Evolutionary conservation across 148 eudicot genomes (phyloP).

Genomic region (Drosera capensis): DNA sequence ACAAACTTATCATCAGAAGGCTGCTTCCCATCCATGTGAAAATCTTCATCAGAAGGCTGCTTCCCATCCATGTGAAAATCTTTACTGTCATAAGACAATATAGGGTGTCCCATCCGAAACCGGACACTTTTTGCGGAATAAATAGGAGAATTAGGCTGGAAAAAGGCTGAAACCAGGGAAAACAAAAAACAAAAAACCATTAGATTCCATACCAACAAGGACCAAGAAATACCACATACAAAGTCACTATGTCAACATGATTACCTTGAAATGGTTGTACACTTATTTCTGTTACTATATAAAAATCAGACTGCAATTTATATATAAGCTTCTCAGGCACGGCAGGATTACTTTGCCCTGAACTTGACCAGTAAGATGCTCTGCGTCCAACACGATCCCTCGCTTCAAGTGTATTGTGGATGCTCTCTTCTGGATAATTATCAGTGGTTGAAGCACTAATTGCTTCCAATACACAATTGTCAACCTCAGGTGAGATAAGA

Average conservation of each 20-base stretch:
- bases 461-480: conserved; percentile 43
- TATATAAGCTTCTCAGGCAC: conserved; percentile 64
- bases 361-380: conserved; percentile 79
- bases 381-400: conserved; percentile 31
- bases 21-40: conserved; percentile 18
- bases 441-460: conserved; percentile 86
- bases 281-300: conserved; percentile 50
- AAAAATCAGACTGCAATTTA: conserved; percentile 38
- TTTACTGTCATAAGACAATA: conserved; percentile 14
- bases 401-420: conserved; percentile 53
- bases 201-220: conserved; percentile 2
- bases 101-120: conserved; percentile 57
- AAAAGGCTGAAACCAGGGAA: conserved; percentile 41
- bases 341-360: conserved; percentile 49
- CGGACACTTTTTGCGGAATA: conserved; percentile 82
- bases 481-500: conserved; percentile 24
- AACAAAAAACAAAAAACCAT: conserved; percentile 7
- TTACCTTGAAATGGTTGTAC: conserved; percentile 69
- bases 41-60: conserved; percentile 35
- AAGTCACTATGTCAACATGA: background rate
- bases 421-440: conserved; percentile 59
- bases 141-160: conserved; percentile 51
- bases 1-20: conserved; percentile 41
- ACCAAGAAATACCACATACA: background rate
- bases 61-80: conserved; percentile 11